Base-by-base conservation (phyloP, 1,284 basidiomycete species). In the Dichomitus squalens region DNA sequence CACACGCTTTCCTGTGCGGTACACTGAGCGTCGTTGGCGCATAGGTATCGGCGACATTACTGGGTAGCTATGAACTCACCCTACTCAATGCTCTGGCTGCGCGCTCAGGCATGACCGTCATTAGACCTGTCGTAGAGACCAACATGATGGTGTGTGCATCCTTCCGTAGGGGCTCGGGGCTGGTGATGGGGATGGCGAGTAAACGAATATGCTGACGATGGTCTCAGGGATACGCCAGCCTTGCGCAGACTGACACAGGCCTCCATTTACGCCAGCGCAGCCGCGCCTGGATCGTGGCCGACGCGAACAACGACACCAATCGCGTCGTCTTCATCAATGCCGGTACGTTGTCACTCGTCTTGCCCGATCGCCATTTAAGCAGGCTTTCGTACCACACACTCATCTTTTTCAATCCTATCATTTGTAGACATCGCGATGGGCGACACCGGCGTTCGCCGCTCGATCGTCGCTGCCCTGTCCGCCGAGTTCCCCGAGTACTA, bases 221-320 rank as follows among this genome's bases (percentile, higher is more conserved):
- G 33, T 53, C 33, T 23, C 52, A 90, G 88, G 91, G 91, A 6
- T 93, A 93, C 68, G 90, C 90, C 0, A 80, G 75, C 14, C 69
- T 87, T 9, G 70, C 77, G 0, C 92, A 93, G 68, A 87, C 83
- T 2, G 88, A 88, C 68, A 90, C 87, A 0, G 91, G 92, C 4
- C 75, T 93, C 52, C 89, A 93, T 70, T 89, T 93, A 86, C 82
- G 91, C 9, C 84, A 91, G 68, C 82, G 88, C 44, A 86, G 85
- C 64, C 84, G 92, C 12, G 90, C 88, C 0, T 93, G 88, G 72
- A 87, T 93, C 64, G 75, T 93, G 35, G 90, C 88, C 14, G 85
- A 88, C 53, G 72, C 82, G 27, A 65, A 79, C 27, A 72, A 79
- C 43, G 73, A 86, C 2, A 72, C 78, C 35, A 81, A 87, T 53